Evolutionary conservation across 2,329 filamentous ascomycete genomes (phyloP).

Genomic region (Ascochyta fabae): DNA sequence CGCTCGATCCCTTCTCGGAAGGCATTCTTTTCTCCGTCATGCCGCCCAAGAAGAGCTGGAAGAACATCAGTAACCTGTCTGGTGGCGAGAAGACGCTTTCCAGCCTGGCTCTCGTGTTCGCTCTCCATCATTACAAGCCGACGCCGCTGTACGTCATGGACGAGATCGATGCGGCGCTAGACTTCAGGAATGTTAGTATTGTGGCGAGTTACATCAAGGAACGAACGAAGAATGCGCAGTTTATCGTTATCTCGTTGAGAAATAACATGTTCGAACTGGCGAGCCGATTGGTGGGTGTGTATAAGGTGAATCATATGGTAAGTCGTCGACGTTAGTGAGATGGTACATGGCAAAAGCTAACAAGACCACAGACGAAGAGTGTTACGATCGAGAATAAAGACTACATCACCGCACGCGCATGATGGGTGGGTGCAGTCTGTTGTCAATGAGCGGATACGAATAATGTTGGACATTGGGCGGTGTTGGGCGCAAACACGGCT

Average conservation of each 20-base stretch:
- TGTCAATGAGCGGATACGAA: background rate
- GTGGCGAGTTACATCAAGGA: conserved; percentile 99
- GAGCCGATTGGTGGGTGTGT: conserved; percentile 92
- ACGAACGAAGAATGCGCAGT: conserved; percentile 97
- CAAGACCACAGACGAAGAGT: conserved; percentile 56
- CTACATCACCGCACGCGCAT: conserved; percentile 45
- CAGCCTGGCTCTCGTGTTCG: conserved; percentile 94
- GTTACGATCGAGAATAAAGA: conserved; percentile 61
- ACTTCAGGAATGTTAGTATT: conserved; percentile 98
- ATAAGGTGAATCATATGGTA: conserved; percentile 98
- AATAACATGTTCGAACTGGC: conserved; percentile 99
- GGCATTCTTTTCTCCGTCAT: conserved; percentile 97
- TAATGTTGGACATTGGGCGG: conserved; percentile 11
- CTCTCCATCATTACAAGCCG: conserved; percentile 95
- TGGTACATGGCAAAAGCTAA: conserved; percentile 68
- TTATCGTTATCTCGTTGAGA: conserved; percentile 95
- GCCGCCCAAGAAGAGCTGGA: conserved; percentile 99
- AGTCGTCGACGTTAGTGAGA: conserved; percentile 24
- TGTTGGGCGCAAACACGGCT: background rate
- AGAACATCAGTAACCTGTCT: conserved; percentile 95
- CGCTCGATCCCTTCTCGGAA: conserved; percentile 93
- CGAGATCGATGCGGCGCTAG: conserved; percentile 96
- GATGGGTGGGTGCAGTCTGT: background rate
- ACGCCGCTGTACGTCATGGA: conserved; percentile 99
- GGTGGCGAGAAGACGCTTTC: conserved; percentile 98